Base-by-base conservation (phyloP, 345 rosid species). In the Ailanthus altissimus region DNA sequence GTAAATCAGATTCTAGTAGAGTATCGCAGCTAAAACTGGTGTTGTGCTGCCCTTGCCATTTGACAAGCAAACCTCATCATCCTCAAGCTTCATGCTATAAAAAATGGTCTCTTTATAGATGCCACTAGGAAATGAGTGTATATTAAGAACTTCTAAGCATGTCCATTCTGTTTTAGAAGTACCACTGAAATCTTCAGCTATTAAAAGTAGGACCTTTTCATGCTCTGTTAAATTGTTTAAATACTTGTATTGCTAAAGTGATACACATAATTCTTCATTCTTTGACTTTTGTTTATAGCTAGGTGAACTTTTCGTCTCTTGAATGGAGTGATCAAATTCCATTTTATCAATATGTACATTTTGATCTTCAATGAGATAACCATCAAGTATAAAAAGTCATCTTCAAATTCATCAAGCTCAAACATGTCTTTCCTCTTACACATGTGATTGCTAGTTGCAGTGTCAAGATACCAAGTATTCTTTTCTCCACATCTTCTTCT, bases 361-460 rank as follows among this genome's bases (percentile, higher is more conserved):
- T 94, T 93, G 85, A 77, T 93, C 88, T 80, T 96, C 95, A 32
- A 97, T 93, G 70, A 96, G 90, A 85, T 96, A 96, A 26, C 99
- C 99, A 86, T 96, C 97, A 72, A 98, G 98, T 45, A 96, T 98
- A 96, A 92, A 87, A 96, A 91, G 16, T 84, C 97, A 87, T 93
- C 98, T 83, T 90, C 97, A 84, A 89, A 86, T 75, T 92, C 98
- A 74, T 93, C 97, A n/a, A n/a, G n/a, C n/a, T n/a, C n/a, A n/a
- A n/a, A n/a, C n/a, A n/a, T n/a, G n/a, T n/a, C n/a, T n/a, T n/a
- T n/a, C n/a, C n/a, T n/a, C n/a, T n/a, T n/a, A n/a, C n/a, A n/a
- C n/a, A n/a, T n/a, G n/a, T n/a, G n/a, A n/a, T n/a, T n/a, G n/a
- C n/a, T n/a, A n/a, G n/a, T n/a, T n/a, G n/a, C n/a, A n/a, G n/a